Conservation (phyloP, 1,139 yeast species). For the Kodamaea suecica region DNA sequence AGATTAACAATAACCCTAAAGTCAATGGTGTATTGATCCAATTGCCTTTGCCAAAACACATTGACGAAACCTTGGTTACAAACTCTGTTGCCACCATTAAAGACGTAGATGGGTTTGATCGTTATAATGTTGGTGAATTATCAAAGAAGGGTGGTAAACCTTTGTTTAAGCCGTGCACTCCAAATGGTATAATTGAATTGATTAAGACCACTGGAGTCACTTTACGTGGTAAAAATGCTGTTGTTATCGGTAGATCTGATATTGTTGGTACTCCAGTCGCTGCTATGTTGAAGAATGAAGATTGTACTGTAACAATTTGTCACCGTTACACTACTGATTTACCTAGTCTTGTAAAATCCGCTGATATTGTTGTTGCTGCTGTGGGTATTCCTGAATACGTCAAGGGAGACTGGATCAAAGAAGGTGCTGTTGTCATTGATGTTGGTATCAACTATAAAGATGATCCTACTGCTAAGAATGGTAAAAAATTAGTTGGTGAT, state of each 20-base stretch:
- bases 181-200: slow-evolving; percentile 70
- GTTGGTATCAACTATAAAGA: slow-evolving; percentile 77
- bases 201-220: slow-evolving; percentile 59
- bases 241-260: slow-evolving; percentile 77
- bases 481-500: slow-evolving; percentile 71
- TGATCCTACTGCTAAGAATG: slow-evolving; percentile 61
- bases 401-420: slow-evolving; percentile 69
- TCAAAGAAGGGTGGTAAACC: slow-evolving; percentile 73
- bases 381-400: slow-evolving; percentile 71
- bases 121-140: slow-evolving; percentile 72
- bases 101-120: slow-evolving; percentile 80
- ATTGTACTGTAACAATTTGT: slow-evolving; percentile 74
- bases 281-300: slow-evolving; percentile 63
- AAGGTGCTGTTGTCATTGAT: slow-evolving; percentile 68
- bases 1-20: slow-evolving; percentile 57
- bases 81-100: slow-evolving; percentile 65
- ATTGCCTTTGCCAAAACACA: slow-evolving; percentile 68
- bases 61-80: slow-evolving; percentile 65
- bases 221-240: slow-evolving; percentile 67
- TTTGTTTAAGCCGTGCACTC: slow-evolving; percentile 73
- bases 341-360: slow-evolving; percentile 50
- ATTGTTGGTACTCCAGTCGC: slow-evolving; percentile 83
- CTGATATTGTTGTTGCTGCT: slow-evolving; percentile 76
- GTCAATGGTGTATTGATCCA: slow-evolving; percentile 73
- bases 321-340: slow-evolving; percentile 59